phyloP scores from a whole-genome alignment of 306 rosid genomes.

The Macrotyloma uniflorum region DNA sequence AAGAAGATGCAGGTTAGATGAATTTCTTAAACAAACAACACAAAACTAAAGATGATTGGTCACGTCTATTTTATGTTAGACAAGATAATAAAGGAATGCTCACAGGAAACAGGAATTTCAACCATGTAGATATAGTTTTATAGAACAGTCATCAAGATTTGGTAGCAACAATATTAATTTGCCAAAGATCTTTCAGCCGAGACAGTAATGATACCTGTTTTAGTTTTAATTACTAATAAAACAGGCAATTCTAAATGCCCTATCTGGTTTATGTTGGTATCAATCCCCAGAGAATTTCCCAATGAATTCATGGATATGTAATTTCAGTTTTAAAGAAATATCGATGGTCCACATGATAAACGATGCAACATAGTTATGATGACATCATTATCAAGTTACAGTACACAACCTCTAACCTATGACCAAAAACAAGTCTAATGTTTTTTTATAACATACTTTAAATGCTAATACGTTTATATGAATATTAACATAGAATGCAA shows the following conservation, averaged over 20 bases:
- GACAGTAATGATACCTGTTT: not conserved
- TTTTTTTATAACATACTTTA: not conserved
- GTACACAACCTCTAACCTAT: not conserved
- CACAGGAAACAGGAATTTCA: not conserved
- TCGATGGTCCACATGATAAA: conserved; percentile 1
- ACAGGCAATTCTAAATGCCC: not conserved
- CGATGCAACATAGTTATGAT: not conserved
- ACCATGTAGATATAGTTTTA: not conserved
- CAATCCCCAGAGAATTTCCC: not conserved
- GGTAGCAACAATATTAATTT: not conserved
- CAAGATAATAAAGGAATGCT: conserved; percentile 5
- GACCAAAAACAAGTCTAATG: not conserved
- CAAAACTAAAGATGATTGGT: not conserved
- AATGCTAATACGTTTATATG: not conserved
- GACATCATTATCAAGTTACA: not conserved
- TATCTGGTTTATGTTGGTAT: not conserved
- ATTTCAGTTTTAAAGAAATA: conserved; percentile 1
- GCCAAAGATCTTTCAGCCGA: not conserved
- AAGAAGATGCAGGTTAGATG: not conserved
- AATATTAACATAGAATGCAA: not conserved
- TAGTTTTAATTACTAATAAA: not conserved
- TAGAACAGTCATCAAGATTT: not conserved
- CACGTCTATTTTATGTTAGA: not conserved
- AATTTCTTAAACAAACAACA: not conserved
- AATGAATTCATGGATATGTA: too few species aligned